These are phyloP conservation scores for Helminthosporium solani DNA, from an alignment of 2,329 filamentous ascomycete genomes.

Conservation along the genomic window DNA sequence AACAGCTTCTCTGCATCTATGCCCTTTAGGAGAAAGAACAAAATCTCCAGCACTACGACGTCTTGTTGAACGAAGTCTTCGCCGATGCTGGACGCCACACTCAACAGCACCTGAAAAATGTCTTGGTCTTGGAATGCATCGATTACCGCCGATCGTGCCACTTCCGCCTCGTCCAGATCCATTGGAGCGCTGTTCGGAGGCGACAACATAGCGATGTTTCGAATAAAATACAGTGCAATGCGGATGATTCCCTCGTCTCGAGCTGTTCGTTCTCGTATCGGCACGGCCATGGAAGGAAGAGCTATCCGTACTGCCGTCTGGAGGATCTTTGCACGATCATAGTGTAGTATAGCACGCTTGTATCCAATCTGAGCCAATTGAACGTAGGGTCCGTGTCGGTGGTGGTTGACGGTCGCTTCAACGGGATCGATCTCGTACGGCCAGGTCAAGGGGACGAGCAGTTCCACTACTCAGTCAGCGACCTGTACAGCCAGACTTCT, in stretches of 20 bases:
- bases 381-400: conserved; percentile 85
- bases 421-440: conserved; percentile 77
- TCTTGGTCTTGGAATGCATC: conserved; percentile 89
- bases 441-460: conserved; percentile 93
- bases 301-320: conserved; percentile 78
- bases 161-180: conserved; percentile 85
- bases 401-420: conserved; percentile 88
- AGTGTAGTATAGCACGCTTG: conserved; percentile 85
- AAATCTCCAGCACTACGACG: conserved; percentile 81
- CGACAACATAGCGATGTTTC: conserved; percentile 84
- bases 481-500: neutral
- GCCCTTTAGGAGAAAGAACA: conserved; percentile 91
- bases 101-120: conserved; percentile 80
- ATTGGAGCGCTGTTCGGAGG: conserved; percentile 70
- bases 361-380: conserved; percentile 86
- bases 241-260: conserved; percentile 92
- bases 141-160: conserved; percentile 83
- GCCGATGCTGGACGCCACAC: conserved; percentile 86
- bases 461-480: conserved; percentile 61
- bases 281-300: conserved; percentile 79
- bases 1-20: conserved; percentile 83
- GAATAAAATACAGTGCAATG: conserved; percentile 81
- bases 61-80: conserved; percentile 92
- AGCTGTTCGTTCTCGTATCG: conserved; percentile 70
- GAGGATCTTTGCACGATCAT: conserved; percentile 73